These are phyloP conservation scores for Diplosphaera chodatii DNA, from an alignment of 139 green algal species.

Conservation along the genomic window DNA sequence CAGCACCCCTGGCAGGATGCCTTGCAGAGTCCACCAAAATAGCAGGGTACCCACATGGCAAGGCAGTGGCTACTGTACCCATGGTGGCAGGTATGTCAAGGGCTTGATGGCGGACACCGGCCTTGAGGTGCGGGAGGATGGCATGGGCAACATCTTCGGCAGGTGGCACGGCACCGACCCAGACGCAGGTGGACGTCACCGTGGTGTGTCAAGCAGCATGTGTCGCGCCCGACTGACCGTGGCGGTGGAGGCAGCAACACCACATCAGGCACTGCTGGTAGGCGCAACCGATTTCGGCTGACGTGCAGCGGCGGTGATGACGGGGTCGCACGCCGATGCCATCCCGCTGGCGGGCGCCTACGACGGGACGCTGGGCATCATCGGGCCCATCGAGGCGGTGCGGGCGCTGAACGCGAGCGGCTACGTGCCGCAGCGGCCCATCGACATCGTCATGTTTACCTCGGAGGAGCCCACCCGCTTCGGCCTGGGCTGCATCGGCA, in stretches of 20 bases:
- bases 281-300: no score
- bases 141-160: slow-evolving; percentile 90
- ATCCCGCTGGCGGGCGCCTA: slow-evolving; percentile 87
- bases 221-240: no score
- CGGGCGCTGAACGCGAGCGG: slow-evolving; percentile 59
- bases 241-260: no score
- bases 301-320: slow-evolving; percentile 56
- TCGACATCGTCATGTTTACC: slow-evolving; percentile 97
- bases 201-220: no score
- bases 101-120: slow-evolving; percentile 67
- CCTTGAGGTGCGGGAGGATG: slow-evolving; percentile 69
- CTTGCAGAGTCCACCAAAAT: no score
- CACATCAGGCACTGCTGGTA: no score
- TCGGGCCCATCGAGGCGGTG: slow-evolving; percentile 86
- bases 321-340: slow-evolving; percentile 87
- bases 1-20: no score
- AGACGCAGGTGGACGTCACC: slow-evolving; percentile 11
- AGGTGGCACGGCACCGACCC: slow-evolving; percentile 51
- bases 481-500: slow-evolving; percentile 80
- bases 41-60: no score
- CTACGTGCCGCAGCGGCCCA: slow-evolving; percentile 57
- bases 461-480: slow-evolving; percentile 94
- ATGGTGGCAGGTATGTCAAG: slow-evolving; percentile 70
- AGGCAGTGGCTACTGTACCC: no score
- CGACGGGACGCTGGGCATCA: slow-evolving; percentile 88